These are phyloP conservation scores for Neurospora sp. DNA, from an alignment of 495 filamentous ascomycete genomes.

Conservation along the genomic window DNA sequence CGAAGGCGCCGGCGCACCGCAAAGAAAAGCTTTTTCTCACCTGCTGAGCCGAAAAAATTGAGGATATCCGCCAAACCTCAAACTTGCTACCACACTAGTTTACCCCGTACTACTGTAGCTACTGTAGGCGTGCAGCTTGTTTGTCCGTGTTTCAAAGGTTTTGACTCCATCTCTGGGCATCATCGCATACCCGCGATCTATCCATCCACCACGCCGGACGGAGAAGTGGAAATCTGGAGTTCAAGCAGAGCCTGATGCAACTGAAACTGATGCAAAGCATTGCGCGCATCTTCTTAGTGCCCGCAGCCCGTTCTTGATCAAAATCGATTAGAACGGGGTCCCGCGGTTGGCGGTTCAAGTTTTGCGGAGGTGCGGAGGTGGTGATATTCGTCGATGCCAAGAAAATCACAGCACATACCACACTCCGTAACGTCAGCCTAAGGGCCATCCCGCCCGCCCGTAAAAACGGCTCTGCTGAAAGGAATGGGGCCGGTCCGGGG, in stretches of 20 bases:
- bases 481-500: background rate
- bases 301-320: background rate
- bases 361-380: background rate
- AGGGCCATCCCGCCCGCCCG: background rate
- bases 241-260: background rate
- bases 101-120: background rate
- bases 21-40: background rate
- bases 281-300: background rate
- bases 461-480: background rate
- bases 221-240: background rate
- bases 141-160: background rate
- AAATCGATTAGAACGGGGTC: background rate
- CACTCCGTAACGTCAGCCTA: background rate
- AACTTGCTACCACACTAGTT: background rate
- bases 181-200: background rate
- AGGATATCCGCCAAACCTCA: background rate
- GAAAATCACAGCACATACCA: background rate
- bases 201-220: background rate
- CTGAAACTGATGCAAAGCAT: background rate
- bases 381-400: background rate
- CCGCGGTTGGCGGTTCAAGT: background rate
- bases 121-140: background rate
- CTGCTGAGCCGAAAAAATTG: background rate
- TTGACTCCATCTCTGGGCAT: background rate
- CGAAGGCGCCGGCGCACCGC: background rate